Evolutionary conservation across 345 rosid genomes (phyloP), one percentile per base, ranked within the genome.

Genomic region (Raphanus sativus): DNA sequence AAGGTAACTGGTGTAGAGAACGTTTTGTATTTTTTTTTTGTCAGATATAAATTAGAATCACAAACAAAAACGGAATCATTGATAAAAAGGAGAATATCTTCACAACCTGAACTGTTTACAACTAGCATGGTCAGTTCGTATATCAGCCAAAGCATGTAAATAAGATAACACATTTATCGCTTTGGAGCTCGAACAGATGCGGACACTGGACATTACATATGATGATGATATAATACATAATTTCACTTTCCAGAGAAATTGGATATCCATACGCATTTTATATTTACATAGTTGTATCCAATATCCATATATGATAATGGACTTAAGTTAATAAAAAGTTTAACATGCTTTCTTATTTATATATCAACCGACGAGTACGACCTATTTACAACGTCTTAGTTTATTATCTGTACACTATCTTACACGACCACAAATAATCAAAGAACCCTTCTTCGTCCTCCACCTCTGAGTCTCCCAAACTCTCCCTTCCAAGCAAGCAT

Each of bases 361-460:
- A 69, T 62, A 69, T 52, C 24, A 21, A 72, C 68, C 32, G 73
- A 30, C 24, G 21, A 21, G 21, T 21, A 21, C 21, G 73, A 50
- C 63, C 38, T 60, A 73, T 67, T 48, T 72, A 78, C 74, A 66
- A 25, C 26, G 64, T 67, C 52, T 66, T 48, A 21, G 28, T 34
- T 70, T 52, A 34, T 38, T 52, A 40, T 29, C 34, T 65, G 17
- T 71, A 73, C 81, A 78, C 24, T n/a, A 65, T 77, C 66, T 70
- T 56, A 30, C n/a, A 77, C 62, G 38, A 30, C 62, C 34, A 10
- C 68, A 71, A 59, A 33, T 9, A 66, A 78, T 72, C 50, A 72
- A 60, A 72, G 16, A 78, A 78, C 58, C 8, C 42, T 65, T 36
- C 63, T 71, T 45, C 55, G 33, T 65, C 67, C 29, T 77, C 34